Evolutionary conservation across 73 alveolate genomes (phyloP).

Genomic region (Paraurostyla sp.): DNA sequence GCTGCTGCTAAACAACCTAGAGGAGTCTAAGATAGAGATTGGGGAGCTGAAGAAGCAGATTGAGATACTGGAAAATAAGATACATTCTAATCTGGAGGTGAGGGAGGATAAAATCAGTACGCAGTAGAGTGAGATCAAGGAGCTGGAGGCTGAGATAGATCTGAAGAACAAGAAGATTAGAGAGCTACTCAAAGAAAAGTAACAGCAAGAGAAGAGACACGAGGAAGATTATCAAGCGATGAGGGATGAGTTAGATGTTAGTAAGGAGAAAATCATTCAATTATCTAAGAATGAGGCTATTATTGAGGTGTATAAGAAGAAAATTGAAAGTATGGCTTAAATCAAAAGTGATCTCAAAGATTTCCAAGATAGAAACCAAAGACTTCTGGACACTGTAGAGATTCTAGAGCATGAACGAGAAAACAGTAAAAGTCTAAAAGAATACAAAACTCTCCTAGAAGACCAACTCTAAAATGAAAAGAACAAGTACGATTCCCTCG

Average conservation of each 20-base stretch:
- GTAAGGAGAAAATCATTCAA: slow-evolving; percentile 50
- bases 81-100: neutral
- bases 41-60: slow-evolving; percentile 45
- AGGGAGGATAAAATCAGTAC: slow-evolving; percentile 44
- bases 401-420: slow-evolving; percentile 51
- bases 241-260: slow-evolving; percentile 64
- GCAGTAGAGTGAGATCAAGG: slow-evolving; percentile 21
- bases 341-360: slow-evolving; percentile 39
- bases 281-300: slow-evolving; percentile 51
- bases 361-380: slow-evolving; percentile 27
- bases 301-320: slow-evolving; percentile 59
- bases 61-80: slow-evolving; percentile 33
- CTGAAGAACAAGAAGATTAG: slow-evolving; percentile 53
- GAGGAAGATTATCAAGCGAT: slow-evolving; percentile 40
- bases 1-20: neutral
- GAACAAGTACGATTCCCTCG: slow-evolving; percentile 30
- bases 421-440: slow-evolving; percentile 1
- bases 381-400: slow-evolving; percentile 16
- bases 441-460: neutral
- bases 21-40: slow-evolving; percentile 50
- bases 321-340: slow-evolving; percentile 52
- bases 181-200: slow-evolving; percentile 57
- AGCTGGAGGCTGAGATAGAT: slow-evolving; percentile 45
- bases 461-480: slow-evolving; percentile 42
- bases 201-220: slow-evolving; percentile 38